phyloP scores from a whole-genome alignment of 2,329 filamentous ascomycete species.

The Knoxdaviesia proteae region DNA sequence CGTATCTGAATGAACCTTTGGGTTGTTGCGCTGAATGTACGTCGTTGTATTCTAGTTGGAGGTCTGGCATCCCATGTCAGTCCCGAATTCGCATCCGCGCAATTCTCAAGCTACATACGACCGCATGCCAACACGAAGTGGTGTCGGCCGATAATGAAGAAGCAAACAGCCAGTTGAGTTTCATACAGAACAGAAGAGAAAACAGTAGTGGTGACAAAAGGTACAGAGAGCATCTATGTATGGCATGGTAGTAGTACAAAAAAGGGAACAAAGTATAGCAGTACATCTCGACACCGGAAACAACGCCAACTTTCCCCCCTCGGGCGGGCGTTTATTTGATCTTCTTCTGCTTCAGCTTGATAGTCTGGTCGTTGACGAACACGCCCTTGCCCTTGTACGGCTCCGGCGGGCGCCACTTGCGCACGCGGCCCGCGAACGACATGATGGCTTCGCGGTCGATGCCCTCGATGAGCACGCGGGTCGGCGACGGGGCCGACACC shows the following conservation, averaged over 20 bases:
- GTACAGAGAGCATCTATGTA: not conserved
- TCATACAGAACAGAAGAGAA: constrained; percentile 9
- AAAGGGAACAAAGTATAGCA: not conserved
- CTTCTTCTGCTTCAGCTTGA: constrained; percentile 96
- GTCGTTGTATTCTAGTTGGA: too few species aligned
- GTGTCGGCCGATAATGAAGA: constrained; percentile 6
- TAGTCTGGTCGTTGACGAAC: constrained; percentile 93
- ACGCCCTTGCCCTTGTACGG: constrained; percentile 99
- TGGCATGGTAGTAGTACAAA: not conserved
- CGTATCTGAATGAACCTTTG: too few species aligned
- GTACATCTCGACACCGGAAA: not conserved
- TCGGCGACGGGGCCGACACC: constrained; percentile 76
- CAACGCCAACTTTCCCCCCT: not conserved
- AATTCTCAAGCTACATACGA: too few species aligned
- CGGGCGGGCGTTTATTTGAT: constrained; percentile 42
- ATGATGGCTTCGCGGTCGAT: constrained; percentile 71
- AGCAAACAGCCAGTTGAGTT: not conserved
- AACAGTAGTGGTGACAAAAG: constrained; percentile 5
- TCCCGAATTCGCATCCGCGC: too few species aligned
- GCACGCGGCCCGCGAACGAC: constrained; percentile 76
- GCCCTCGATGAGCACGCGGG: constrained; percentile 76
- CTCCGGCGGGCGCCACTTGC: constrained; percentile 76
- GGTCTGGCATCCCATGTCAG: too few species aligned
- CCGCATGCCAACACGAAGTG: too few species aligned
- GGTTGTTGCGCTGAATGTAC: too few species aligned